These are phyloP conservation scores for Aspergillus diversus DNA, from an alignment of 495 filamentous ascomycete genomes.

Conservation along the genomic window DNA sequence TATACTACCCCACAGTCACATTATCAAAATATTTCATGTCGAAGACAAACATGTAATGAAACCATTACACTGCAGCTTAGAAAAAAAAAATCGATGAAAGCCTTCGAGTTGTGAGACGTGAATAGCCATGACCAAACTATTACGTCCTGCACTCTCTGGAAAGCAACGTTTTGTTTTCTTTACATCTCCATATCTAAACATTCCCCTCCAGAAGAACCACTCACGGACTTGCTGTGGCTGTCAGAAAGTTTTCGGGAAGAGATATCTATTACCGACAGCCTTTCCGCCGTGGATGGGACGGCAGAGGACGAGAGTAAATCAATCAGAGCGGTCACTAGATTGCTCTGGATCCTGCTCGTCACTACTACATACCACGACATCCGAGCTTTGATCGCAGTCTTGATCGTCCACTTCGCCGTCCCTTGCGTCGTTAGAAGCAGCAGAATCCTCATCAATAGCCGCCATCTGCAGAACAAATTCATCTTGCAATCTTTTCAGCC, in stretches of 20 bases:
- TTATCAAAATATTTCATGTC: not conserved
- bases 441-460: slow-evolving; percentile 45
- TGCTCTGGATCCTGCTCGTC: not conserved
- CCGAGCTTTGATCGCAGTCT: not conserved
- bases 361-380: not conserved
- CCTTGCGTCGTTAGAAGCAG: not conserved
- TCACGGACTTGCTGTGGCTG: not conserved
- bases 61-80: not conserved
- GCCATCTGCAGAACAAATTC: slow-evolving; percentile 79
- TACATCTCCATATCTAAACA: not conserved
- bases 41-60: not conserved
- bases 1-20: not conserved
- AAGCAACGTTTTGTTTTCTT: not conserved
- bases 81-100: not conserved
- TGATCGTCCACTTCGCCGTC: not conserved
- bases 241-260: not conserved
- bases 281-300: not conserved
- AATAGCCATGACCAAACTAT: too few species aligned
- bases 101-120: too few species aligned
- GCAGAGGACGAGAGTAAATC: not conserved
- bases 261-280: not conserved
- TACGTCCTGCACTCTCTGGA: not conserved
- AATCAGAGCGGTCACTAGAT: not conserved
- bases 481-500: slow-evolving; percentile 71
- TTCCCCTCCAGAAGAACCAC: not conserved